Evolutionary conservation across 2,329 filamentous ascomycete genomes (phyloP).

Genomic region (Penicillium sp.): DNA sequence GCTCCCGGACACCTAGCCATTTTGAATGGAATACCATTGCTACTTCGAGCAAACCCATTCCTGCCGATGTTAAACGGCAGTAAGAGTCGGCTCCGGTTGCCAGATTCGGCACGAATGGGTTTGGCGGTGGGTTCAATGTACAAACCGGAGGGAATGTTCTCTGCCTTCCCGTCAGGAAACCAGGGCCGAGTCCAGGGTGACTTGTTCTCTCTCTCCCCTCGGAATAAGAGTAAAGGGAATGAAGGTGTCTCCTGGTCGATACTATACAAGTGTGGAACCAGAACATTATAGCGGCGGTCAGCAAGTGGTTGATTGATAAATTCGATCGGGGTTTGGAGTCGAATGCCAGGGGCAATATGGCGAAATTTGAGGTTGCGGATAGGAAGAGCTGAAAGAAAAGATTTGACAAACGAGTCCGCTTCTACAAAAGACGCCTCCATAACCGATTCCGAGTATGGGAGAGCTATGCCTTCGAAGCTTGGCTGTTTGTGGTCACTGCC

Average conservation of each 20-base stretch:
- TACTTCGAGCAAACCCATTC: constrained; percentile 9
- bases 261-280: too few species aligned
- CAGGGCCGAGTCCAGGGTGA: constrained; percentile 8
- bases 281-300: not conserved
- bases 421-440: too few species aligned
- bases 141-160: constrained; percentile 11
- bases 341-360: constrained; percentile 18
- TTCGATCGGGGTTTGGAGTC: constrained; percentile 8
- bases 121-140: constrained; percentile 10
- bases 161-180: constrained; percentile 1
- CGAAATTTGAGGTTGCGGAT: constrained; percentile 6
- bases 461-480: too few species aligned
- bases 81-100: constrained; percentile 17
- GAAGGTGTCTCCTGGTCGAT: too few species aligned
- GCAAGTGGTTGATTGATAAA: constrained; percentile 12
- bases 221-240: constrained; percentile 6
- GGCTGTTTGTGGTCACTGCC: too few species aligned
- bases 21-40: too few species aligned
- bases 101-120: constrained; percentile 5
- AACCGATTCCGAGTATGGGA: too few species aligned
- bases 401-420: not conserved
- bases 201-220: constrained; percentile 4
- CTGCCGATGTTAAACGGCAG: constrained; percentile 17
- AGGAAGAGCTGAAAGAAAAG: constrained; percentile 5
- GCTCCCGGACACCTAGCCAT: not conserved